Evolutionary conservation across 768 basidiomycete genomes (phyloP), one percentile per base, ranked within the genome.

Genomic region (Lentinus tigrinus): DNA sequence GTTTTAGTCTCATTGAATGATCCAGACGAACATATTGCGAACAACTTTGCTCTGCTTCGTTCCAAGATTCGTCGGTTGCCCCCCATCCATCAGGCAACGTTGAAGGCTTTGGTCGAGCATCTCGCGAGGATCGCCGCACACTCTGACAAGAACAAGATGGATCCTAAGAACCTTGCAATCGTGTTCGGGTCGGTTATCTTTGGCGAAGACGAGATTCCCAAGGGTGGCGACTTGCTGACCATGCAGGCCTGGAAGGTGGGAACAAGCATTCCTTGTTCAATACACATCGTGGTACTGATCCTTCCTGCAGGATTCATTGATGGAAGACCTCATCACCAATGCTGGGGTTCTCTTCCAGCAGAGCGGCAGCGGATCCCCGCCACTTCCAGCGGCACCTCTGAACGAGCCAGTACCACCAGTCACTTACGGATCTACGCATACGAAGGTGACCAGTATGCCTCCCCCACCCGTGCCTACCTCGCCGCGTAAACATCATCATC

Each of bases 181-280:
- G 87, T 95, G 3, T 95, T 96, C 74, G 89, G 89, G 19, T 79
- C 85, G 9, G 92, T 93, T 23, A 84, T 97, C 47, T 95, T 97
- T 63, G 94, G 94, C 6, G 93, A 95, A 71, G 94, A 97, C 60
- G 92, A 95, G 60, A 79, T 93, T 56, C 87, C 90, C 3, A 90
- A 89, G 69, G 64, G 62, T 10, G 85, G 81, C 0, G 91, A 94
- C 68, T 77, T 95, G 17, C 74, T 95, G 21, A 88, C 77, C 54
- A 81, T 95, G n/a, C 86, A 89, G 65, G 77, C 78, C 16, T 78
- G 73, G 68, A 95, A 94, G 84, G 93, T 93, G 62, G 42, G 50
- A 7, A 2, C 21, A 26, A 24, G 8, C 7, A 6, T 19, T 9
- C 6, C 7, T 13, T 0, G 3, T 8, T 24, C 19, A 11, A n/a